phyloP scores from a whole-genome alignment of 306 rosid species.

The Sesbania bispinosa region DNA sequence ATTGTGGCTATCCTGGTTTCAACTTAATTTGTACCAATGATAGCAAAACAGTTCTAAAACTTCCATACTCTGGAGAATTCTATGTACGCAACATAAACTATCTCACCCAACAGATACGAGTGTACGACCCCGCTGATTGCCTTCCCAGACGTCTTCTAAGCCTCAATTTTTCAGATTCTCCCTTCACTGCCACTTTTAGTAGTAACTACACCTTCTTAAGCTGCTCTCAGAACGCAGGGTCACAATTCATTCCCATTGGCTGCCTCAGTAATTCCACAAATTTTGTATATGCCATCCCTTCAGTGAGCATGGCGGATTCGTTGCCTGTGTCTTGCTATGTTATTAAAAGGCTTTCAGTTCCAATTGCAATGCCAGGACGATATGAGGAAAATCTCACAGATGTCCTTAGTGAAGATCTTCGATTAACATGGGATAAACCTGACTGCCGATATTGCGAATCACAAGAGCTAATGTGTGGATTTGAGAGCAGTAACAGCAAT shows the following conservation, averaged over 20 bases:
- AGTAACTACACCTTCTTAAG: conserved; percentile 56
- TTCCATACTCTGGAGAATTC: conserved; percentile 56
- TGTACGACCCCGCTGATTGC: conserved; percentile 58
- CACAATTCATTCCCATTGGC: conserved; percentile 40
- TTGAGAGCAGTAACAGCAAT: conserved; percentile 34
- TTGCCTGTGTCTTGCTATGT: conserved; percentile 40
- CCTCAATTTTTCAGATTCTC: conserved; percentile 57
- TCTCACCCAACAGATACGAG: conserved; percentile 43
- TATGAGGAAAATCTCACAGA: conserved; percentile 20
- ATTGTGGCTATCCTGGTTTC: conserved; percentile 79
- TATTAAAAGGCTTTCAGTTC: conserved; percentile 33
- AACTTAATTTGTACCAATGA: conserved; percentile 42
- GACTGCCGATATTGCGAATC: conserved; percentile 56
- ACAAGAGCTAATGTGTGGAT: conserved; percentile 47
- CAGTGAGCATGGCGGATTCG: conserved; percentile 27
- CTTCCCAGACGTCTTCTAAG: conserved; percentile 53
- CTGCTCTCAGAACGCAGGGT: conserved; percentile 41
- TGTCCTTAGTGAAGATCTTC: conserved; percentile 40
- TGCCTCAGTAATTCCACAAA: conserved; percentile 65
- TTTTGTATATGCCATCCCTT: conserved; percentile 55
- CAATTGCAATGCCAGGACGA: conserved; percentile 29
- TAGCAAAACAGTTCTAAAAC: conserved; percentile 34
- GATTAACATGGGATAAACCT: conserved; percentile 58
- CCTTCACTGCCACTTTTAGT: conserved; percentile 37
- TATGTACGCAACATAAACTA: conserved; percentile 54